Percentiles rank a stretch among this genome's conserved stretches.
These are phyloP conservation scores for Ophiobolus disseminans DNA, from an alignment of 2,329 filamentous ascomycete genomes.

Conservation along the genomic window DNA sequence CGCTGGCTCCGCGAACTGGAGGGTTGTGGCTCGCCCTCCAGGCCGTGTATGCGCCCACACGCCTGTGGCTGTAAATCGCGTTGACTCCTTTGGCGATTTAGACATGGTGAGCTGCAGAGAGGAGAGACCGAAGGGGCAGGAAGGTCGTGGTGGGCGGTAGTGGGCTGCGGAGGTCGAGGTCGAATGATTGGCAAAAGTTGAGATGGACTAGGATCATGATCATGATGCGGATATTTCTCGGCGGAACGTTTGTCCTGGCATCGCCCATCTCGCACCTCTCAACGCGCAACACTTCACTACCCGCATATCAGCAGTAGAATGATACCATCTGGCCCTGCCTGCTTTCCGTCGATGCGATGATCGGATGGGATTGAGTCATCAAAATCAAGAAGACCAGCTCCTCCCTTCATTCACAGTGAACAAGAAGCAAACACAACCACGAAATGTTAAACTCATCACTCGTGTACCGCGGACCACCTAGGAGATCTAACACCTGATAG, in stretches of 20 bases:
- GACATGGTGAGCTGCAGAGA: constrained; percentile 52
- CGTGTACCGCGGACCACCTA: neutral
- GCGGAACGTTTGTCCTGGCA: constrained; percentile 14
- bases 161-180: constrained; percentile 27
- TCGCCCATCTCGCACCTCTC: neutral
- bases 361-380: neutral
- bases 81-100: constrained; percentile 79
- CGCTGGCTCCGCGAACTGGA: constrained; percentile 50
- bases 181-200: constrained; percentile 47
- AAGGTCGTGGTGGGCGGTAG: constrained; percentile 13
- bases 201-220: constrained; percentile 26
- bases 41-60: constrained; percentile 74
- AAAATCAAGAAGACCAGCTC: neutral
- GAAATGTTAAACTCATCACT: constrained; percentile 15
- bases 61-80: constrained; percentile 75
- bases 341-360: neutral
- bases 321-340: neutral
- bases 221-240: constrained; percentile 40
- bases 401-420: constrained; percentile 13
- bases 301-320: neutral
- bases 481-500: too few species aligned
- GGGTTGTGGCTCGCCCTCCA: constrained; percentile 49
- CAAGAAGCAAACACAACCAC: constrained; percentile 13
- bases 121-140: constrained; percentile 6
- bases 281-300: neutral